Percentiles rank a stretch among this genome's conserved stretches.
Conservation (phyloP, 441 rosid species). For the Arabidopsis hybrid region DNA sequence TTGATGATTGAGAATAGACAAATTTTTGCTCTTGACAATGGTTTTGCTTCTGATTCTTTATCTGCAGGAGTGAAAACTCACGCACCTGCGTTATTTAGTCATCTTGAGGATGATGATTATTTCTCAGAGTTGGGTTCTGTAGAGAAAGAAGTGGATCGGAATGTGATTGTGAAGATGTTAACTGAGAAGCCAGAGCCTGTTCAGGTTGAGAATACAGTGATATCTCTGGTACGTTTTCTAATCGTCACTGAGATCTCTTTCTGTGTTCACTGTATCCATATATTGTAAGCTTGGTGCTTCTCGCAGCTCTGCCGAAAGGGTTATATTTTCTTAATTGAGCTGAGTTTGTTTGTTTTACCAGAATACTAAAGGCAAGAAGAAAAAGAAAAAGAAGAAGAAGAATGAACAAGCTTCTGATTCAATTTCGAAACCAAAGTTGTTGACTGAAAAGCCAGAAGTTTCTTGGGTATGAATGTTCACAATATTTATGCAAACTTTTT, state of each 20-base stretch:
- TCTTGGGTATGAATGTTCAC: slow-evolving; percentile 22
- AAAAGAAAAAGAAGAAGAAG: slow-evolving; percentile 25
- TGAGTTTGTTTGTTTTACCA: background rate
- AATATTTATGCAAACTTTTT: background rate
- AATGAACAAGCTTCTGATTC: slow-evolving; percentile 27
- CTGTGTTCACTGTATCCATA: background rate
- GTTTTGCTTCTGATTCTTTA: background rate
- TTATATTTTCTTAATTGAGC: background rate
- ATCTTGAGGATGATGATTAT: slow-evolving; percentile 30
- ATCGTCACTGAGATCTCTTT: background rate
- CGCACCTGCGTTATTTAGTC: background rate
- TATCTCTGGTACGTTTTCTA: slow-evolving; percentile 14
- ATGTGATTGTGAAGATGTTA: background rate
- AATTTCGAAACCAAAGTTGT: slow-evolving; percentile 25
- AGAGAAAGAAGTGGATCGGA: background rate
- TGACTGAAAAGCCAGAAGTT: slow-evolving; percentile 41
- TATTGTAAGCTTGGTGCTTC: background rate
- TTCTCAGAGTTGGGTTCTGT: slow-evolving; percentile 38
- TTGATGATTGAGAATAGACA: background rate
- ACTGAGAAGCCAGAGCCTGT: background rate
- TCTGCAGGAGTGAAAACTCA: slow-evolving; percentile 16
- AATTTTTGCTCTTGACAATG: background rate
- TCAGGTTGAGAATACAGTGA: no score
- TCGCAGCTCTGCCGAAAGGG: background rate
- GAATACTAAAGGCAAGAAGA: slow-evolving; percentile 23